Evolutionary conservation across 179 eudicot species (phyloP), one percentile per base, ranked within the genome.

Genomic region (Gypsophila paniculata): DNA sequence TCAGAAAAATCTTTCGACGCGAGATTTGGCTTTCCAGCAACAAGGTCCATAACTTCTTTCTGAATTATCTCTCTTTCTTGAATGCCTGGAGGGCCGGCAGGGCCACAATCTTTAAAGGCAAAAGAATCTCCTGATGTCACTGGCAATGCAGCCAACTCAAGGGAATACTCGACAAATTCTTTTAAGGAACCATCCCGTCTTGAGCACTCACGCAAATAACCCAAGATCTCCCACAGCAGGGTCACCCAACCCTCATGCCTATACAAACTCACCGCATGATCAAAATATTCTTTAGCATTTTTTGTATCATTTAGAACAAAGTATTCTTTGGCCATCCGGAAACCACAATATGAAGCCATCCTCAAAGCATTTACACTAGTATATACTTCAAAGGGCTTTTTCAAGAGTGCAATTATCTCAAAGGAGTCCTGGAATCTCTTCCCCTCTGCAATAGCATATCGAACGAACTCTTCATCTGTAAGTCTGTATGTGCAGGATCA

Each of bases 101-200:
- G 97, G 60, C 94, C 96, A 80, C 87, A 84, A 26, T 91, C 89
- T 78, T 72, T 89, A 67, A 60, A 76, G 55, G 75, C 64, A 25
- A 78, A 73, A 25, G 82, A 71, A 44, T 79, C 78, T 75, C 67
- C 75, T 53, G 84, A 76, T 74, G 83, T 79, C 51, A 90, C 79
- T 1, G 99, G 97, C 78, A 95, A 73, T n/a, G 97, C 93, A 76
- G 99, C 93, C 97, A 95, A 92, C 85, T 95, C 99, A 81, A 95
- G 91, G 55, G 99, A 92, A 76, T 88, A 87, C 77, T 89, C 95
- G 0, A 85, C 77, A 82, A 90, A 92, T 75, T 86, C 96, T 78
- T 88, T 88, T n/a, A 81, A 80, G 12, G 85, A 85, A 70, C 86
- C 81, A 70, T 83, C 85, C 69, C 19, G 79, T 75, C 83, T 87